phyloP scores from a whole-genome alignment of 2,329 filamentous ascomycete species.

The Cyphellophora europaea region DNA sequence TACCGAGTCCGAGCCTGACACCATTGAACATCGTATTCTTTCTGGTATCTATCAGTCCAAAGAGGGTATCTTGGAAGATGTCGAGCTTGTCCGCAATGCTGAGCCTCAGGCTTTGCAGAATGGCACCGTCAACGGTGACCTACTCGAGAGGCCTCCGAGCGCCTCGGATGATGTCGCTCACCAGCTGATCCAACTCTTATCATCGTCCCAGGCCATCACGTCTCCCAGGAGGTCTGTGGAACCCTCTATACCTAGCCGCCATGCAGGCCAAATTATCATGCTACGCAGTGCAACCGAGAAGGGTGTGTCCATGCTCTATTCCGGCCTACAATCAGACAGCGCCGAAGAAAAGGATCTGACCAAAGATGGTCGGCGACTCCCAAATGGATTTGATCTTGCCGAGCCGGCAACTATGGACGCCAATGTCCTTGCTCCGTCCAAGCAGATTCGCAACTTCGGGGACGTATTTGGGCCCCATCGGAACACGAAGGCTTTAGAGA shows the following conservation, averaged over 20 bases:
- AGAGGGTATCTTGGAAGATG: constrained; percentile 32
- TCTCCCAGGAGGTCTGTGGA: too few species aligned
- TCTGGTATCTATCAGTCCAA: constrained; percentile 29
- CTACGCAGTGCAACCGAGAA: constrained; percentile 16
- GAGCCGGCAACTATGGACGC: constrained; percentile 26
- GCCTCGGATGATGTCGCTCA: constrained; percentile 5
- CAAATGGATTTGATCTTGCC: constrained; percentile 63
- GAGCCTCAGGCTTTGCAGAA: constrained; percentile 5
- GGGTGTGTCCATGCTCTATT: constrained; percentile 70
- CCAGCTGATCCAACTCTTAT: constrained; percentile 8
- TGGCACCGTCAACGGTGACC: constrained; percentile 6
- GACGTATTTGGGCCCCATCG: constrained; percentile 34
- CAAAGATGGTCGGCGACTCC: constrained; percentile 43
- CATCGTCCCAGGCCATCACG: constrained; percentile 2
- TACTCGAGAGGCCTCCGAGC: background rate
- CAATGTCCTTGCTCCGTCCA: constrained; percentile 21
- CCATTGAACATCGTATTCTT: constrained; percentile 29
- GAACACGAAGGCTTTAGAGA: constrained; percentile 29
- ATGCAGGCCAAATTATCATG: constrained; percentile 13
- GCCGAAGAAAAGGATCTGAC: background rate
- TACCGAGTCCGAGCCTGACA: constrained; percentile 24
- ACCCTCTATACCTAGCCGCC: too few species aligned
- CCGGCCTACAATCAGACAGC: constrained; percentile 58
- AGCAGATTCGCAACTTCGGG: constrained; percentile 30
- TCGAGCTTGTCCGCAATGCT: constrained; percentile 16